Base-by-base conservation (phyloP, 31 red algal species). In the Endocladia muricata region DNA sequence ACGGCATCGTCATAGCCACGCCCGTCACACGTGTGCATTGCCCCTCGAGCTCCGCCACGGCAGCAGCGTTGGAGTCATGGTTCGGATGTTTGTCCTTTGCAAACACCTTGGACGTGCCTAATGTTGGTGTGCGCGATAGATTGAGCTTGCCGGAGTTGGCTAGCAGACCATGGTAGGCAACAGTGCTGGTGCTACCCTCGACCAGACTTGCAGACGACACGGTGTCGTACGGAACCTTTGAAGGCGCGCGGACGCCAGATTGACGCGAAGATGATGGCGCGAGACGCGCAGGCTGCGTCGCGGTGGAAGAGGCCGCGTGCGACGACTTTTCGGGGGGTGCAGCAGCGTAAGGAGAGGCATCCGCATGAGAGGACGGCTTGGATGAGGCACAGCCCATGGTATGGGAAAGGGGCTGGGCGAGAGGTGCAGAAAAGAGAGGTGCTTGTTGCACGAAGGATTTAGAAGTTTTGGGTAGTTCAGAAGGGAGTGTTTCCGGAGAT, bases 1-100 rank as follows among this genome's bases (percentile, higher is more conserved):
- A 91, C 1, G 79, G 79, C 59, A 91, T 74, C 56, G 88, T 91
- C 88, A 91, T 91, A 41, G 86, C 86, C 60, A 82, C 70, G 71
- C 77, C 77, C 6, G 34, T 52, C 0, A 77, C 49, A 41, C 68
- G 47, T 36, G 73, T 55, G 48, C 66, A 25, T 3, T 7, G 4
- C 9, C 19, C 41, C 17, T 4, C 11, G 8, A 26, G 43, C n/a
- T n/a, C n/a, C n/a, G n/a, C n/a, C 21, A 32, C 22, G 26, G 2
- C 47, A 1, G 60, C 5, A 3, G 34, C 9, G 47, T 67, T 29
- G 15, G 60, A 31, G 28, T 41, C 77, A 31, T 28, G 29, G 55
- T 22, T 9, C 25, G 55, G 55, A 15, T 58, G 55, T 22, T 6
- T 5, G 55, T 4, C 25, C 25, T 6, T 4, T 22, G 25, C 4